Evolutionary conservation across 768 basidiomycete genomes (phyloP), one percentile per base, ranked within the genome.

Genomic region (Leccinum arenicola): DNA sequence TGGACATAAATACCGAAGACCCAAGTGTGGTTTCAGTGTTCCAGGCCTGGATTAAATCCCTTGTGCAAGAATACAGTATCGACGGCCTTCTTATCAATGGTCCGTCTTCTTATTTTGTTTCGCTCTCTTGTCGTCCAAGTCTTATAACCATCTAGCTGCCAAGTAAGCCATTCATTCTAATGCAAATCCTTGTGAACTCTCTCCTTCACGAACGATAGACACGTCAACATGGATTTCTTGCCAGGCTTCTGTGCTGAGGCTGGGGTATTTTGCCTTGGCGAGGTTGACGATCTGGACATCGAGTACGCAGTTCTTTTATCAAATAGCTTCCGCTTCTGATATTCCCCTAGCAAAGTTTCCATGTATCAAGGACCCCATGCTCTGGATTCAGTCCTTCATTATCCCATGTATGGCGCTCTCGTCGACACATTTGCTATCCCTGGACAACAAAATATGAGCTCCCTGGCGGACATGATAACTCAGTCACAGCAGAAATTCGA

Each of bases 51-150:
- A 84, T 94, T 64, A 71, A 75, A 40, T 72, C 80, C 33, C 77
- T 94, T 17, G 87, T 94, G 31, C 61, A 82, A 56, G 84, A 86
- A 61, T 93, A 89, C 70, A 75, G 75, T 29, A 86, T 95, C 60
- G 93, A 95, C 70, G 90, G 92, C n/a, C 82, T 95, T 58, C 86
- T 93, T 52, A 89, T 95, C 69, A 93, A 94, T 69, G 90, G 79
- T 76, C 50, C 59, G 77, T 59, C 6, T 12, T 29, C 31, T 48
- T 23, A 47, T 47, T 23, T 31, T 55, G 5, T 3, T 29, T 29
- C 50, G 7, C 25, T 50, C 5, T 50, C 17, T 56, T 8, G 10
- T 23, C 23, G 10, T 35, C 53, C 38, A 31, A 9, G 12, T 43
- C 56, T 54, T 6, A 64, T 38, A 29, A 17, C 29, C 93, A 90